These are phyloP conservation scores for Infundibulicybe gibba DNA, from an alignment of 768 basidiomycete species.

Conservation along the genomic window DNA sequence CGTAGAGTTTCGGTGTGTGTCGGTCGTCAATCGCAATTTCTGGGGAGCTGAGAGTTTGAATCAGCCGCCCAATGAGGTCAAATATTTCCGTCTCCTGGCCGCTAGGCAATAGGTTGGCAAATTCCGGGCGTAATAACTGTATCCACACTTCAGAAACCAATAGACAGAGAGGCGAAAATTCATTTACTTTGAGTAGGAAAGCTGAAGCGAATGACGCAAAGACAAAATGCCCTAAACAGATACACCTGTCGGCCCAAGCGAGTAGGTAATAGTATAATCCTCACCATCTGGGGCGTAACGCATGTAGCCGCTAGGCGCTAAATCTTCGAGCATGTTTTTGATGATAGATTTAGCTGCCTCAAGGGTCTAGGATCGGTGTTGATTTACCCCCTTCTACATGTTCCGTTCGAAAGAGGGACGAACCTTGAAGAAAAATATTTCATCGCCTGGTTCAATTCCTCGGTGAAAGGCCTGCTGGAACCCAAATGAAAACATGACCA, in stretches of 20 bases:
- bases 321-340: slow-evolving; percentile 55
- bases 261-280: slow-evolving; percentile 7
- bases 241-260: background rate
- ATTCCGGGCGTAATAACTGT: slow-evolving; percentile 72
- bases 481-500: slow-evolving; percentile 86
- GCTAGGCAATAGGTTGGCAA: slow-evolving; percentile 55
- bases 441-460: slow-evolving; percentile 58
- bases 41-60: slow-evolving; percentile 66
- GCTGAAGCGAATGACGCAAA: slow-evolving; percentile 82
- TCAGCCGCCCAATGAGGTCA: slow-evolving; percentile 66
- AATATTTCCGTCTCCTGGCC: slow-evolving; percentile 70
- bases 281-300: slow-evolving; percentile 75
- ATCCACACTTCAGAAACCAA: background rate
- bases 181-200: slow-evolving; percentile 76
- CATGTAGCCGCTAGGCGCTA: slow-evolving; percentile 74
- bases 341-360: slow-evolving; percentile 68
- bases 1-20: slow-evolving; percentile 78
- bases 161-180: slow-evolving; percentile 5
- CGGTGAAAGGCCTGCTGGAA: slow-evolving; percentile 81
- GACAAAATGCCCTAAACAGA: slow-evolving; percentile 59
- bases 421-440: slow-evolving; percentile 68
- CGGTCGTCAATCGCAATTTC: slow-evolving; percentile 79
- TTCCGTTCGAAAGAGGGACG: slow-evolving; percentile 5
- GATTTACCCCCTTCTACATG: background rate
- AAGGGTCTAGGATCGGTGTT: slow-evolving; percentile 47